Conservation (phyloP, 148 eudicot genomes). For the Chenopodium album region DNA sequence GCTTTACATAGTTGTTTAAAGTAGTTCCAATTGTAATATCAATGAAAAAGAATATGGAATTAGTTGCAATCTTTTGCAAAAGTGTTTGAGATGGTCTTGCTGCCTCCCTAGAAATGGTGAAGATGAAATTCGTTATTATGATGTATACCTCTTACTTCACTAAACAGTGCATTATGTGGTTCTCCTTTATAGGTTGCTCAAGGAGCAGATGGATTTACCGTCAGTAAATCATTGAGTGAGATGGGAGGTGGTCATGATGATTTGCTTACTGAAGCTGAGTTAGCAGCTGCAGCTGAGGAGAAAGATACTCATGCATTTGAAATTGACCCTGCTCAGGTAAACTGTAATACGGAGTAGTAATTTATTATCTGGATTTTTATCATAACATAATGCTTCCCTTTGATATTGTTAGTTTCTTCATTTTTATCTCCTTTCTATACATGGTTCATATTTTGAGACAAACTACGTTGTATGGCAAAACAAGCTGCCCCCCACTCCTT, state of each 20-base stretch:
- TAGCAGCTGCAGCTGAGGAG: conserved; percentile 96
- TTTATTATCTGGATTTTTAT: neutral
- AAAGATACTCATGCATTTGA: conserved; percentile 95
- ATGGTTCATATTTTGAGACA: neutral
- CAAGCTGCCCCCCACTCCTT: neutral
- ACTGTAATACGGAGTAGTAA: neutral
- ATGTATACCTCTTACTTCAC: neutral
- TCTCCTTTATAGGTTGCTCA: conserved; percentile 41
- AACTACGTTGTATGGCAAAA: neutral
- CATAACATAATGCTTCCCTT: neutral
- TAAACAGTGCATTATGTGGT: neutral
- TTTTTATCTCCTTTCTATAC: neutral
- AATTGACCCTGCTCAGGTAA: conserved; percentile 87
- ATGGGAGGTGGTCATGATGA: conserved; percentile 60
- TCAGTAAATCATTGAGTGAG: conserved; percentile 73
- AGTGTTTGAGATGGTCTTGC: neutral
- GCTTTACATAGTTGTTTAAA: neutral
- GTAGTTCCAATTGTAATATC: neutral
- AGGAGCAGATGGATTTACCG: conserved; percentile 74
- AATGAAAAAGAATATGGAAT: too few relatives aligned
- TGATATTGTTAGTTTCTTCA: neutral
- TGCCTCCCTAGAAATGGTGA: neutral
- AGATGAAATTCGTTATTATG: neutral
- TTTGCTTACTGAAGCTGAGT: conserved; percentile 79
- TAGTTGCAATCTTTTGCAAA: too few relatives aligned